Percentiles rank a stretch among this genome's conserved stretches.
These are phyloP conservation scores for Williopsis jadinii DNA, from an alignment of 1,139 yeast genomes.

Conservation along the genomic window DNA sequence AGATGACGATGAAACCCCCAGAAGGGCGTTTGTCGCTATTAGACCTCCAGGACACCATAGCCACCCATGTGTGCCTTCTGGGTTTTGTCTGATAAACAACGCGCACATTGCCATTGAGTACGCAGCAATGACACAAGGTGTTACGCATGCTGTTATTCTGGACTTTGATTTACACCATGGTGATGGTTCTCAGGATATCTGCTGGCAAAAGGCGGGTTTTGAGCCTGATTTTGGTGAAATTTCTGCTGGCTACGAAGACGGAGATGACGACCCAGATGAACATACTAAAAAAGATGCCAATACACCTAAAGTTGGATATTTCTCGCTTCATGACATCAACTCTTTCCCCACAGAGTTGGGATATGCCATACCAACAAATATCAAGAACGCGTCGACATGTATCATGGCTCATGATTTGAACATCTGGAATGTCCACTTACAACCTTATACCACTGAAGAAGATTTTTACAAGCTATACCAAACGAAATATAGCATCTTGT, in stretches of 20 bases:
- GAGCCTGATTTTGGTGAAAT: slow-evolving; percentile 37
- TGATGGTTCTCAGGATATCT: slow-evolving; percentile 86
- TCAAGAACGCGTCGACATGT: slow-evolving; percentile 76
- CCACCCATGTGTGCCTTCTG: slow-evolving; percentile 79
- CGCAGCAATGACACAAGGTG: slow-evolving; percentile 55
- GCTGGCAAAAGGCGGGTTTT: slow-evolving; percentile 74
- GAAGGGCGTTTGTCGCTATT: slow-evolving; percentile 60
- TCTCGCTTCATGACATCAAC: slow-evolving; percentile 79
- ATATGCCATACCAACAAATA: slow-evolving; percentile 63
- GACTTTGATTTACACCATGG: slow-evolving; percentile 90
- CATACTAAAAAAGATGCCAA: slow-evolving; percentile 47
- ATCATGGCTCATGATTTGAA: slow-evolving; percentile 72
- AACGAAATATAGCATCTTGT: slow-evolving; percentile 52
- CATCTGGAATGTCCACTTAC: slow-evolving; percentile 81
- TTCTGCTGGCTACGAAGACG: slow-evolving; percentile 25
- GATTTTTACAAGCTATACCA: slow-evolving; percentile 64
- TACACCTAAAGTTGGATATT: slow-evolving; percentile 70
- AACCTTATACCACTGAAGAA: slow-evolving; percentile 51
- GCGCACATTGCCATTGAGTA: slow-evolving; percentile 81
- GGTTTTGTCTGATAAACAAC: slow-evolving; percentile 80
- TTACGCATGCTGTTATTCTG: slow-evolving; percentile 75
- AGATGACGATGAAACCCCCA: slow-evolving; percentile 31
- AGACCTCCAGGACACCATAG: slow-evolving; percentile 91
- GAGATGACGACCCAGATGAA: slow-evolving; percentile 36
- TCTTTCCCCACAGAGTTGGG: slow-evolving; percentile 83